Conservation (phyloP, 331 rosid genomes). For the Erythrophleum ivorense region DNA sequence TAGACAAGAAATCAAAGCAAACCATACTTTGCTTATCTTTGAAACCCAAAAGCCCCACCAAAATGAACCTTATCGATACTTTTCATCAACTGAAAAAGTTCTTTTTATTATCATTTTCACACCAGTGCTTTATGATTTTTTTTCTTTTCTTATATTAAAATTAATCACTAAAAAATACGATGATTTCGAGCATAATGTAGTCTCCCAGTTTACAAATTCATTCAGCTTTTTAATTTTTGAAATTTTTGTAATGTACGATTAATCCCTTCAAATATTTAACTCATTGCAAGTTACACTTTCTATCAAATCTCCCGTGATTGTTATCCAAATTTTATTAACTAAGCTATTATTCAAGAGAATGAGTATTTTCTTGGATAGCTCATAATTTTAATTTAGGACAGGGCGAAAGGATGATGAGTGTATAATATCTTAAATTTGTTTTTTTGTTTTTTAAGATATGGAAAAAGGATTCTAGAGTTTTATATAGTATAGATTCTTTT, state of each 20-base stretch:
- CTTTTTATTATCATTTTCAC: not conserved
- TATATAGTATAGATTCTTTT: no score
- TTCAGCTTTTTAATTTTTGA: not conserved
- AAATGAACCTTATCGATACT: constrained; percentile 38
- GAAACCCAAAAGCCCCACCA: constrained; percentile 38
- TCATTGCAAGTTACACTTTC: not conserved
- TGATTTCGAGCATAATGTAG: not conserved
- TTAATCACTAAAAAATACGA: not conserved
- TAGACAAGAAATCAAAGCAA: constrained; percentile 49
- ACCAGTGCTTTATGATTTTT: not conserved
- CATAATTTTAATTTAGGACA: no score
- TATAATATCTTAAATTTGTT: no score
- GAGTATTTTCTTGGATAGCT: no score
- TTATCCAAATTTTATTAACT: no score
- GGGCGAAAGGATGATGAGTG: no score
- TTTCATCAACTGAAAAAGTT: constrained; percentile 16
- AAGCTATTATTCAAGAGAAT: no score
- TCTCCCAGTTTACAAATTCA: not conserved
- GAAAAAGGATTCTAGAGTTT: no score
- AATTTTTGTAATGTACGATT: not conserved
- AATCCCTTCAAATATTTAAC: not conserved
- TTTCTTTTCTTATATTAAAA: not conserved
- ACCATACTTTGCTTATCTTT: constrained; percentile 51
- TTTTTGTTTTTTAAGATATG: no score
- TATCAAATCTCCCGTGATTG: not conserved